These are phyloP conservation scores for Dionaea muscipula DNA, from an alignment of 179 eudicot species.

Conservation along the genomic window DNA sequence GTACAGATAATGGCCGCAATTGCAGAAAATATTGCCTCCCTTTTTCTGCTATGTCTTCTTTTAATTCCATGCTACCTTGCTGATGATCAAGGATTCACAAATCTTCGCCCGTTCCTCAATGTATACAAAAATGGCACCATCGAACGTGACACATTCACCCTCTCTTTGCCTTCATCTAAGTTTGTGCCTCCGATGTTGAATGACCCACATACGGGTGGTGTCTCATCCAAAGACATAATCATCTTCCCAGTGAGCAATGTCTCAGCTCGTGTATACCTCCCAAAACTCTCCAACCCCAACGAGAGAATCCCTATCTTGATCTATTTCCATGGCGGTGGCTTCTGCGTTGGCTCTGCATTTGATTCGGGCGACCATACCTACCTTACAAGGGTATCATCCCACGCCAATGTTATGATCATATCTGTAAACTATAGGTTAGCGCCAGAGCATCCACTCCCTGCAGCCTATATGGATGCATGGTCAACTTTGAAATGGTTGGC, in stretches of 20 bases:
- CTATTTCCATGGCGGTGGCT: conserved; percentile 3
- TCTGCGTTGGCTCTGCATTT: conserved; percentile 2
- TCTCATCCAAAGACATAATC: background rate
- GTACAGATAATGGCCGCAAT: no score
- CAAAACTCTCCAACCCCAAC: background rate
- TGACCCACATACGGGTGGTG: conserved; percentile 1
- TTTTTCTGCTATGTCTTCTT: background rate
- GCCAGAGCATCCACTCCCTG: background rate
- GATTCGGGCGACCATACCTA: background rate
- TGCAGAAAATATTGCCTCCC: background rate
- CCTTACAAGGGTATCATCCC: background rate
- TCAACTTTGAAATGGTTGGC: conserved; percentile 1
- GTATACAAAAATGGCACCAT: background rate
- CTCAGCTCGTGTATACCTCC: background rate
- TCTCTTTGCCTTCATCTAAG: background rate
- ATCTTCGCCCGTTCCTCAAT: background rate
- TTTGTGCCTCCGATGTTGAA: background rate
- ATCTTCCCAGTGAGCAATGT: background rate
- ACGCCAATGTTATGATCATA: background rate
- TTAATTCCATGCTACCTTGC: background rate
- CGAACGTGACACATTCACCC: background rate
- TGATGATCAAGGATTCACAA: background rate
- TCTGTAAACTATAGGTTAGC: background rate
- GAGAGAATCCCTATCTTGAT: background rate
- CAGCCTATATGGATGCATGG: conserved; percentile 1